Base-by-base conservation (phyloP, 1,139 yeast species). In the Meyerozyma carpophila region DNA sequence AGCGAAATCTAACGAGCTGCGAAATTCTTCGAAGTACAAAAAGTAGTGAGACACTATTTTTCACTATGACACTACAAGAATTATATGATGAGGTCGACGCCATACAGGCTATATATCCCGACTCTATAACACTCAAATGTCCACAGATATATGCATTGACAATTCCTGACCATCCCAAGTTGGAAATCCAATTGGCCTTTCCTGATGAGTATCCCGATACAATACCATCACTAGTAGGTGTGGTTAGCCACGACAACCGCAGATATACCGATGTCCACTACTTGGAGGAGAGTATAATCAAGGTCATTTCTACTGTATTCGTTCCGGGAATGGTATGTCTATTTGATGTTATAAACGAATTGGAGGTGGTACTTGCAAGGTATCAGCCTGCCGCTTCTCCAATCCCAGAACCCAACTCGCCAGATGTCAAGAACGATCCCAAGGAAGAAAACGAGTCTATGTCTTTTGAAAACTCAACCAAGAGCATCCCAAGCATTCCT, bases 31-130 rank as follows among this genome's bases (percentile, higher is more conserved):
- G 6, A 6, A 21, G 24, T 21, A 21, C 32, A 16, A 10, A 20
- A 14, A 16, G 11, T n/a, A 29, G 20, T 40, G 37, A 34, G 37
- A 34, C 26, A 20, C 24, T 21, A 25, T 21, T 26, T 34, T 16
- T 11, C 16, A 21, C 27, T 8, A 70, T 68, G 74, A 63, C 70
- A n/a, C 58, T 66, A 18, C 81, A 80, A 51, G 90, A 85, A 43
- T 66, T 87, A 11, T 57, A 62, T n/a, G 95, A 89, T 46, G 98
- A 93, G 57, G 64, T 88, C 24, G 80, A 78, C 42, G 94, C 96
- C 10, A 81, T 91, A 18, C 86, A 87, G 49, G 95, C 96, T 2
- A 91, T 93, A n/a, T 91, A 81, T 56, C 96, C 95, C 1, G 86
- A 74, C 13, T 71, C 72, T 52, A 46, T 68, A 2, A 52, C 54